These are phyloP conservation scores for Striga asiatica DNA, from an alignment of 257 asterid species.

Conservation along the genomic window DNA sequence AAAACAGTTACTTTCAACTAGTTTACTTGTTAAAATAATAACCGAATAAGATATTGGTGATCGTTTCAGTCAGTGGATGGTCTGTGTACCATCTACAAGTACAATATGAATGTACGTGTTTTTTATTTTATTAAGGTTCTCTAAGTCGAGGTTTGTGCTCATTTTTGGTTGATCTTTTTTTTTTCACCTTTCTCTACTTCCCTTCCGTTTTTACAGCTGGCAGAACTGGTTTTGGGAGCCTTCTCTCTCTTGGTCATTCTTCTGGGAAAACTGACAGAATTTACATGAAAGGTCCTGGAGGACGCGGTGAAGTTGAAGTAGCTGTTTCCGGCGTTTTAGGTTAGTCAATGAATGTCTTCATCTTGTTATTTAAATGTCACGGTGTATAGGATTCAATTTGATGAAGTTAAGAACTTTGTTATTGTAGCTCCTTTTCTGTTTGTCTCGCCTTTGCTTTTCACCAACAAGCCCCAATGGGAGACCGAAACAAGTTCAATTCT, in stretches of 20 bases:
- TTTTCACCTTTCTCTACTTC: slow-evolving; percentile 2
- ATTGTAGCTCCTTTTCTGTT: neutral
- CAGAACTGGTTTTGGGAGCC: slow-evolving; percentile 88
- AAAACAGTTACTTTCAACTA: too few relatives aligned
- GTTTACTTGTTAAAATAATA: too few relatives aligned
- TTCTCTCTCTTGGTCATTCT: slow-evolving; percentile 81
- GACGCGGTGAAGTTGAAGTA: slow-evolving; percentile 98
- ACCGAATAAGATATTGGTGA: too few relatives aligned
- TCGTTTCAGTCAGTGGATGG: too few relatives aligned
- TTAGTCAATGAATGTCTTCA: slow-evolving; percentile 16
- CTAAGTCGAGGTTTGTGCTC: neutral
- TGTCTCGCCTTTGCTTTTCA: too few relatives aligned
- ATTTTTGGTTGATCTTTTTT: too few relatives aligned
- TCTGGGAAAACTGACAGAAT: slow-evolving; percentile 82
- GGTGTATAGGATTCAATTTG: neutral
- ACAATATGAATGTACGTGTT: neutral
- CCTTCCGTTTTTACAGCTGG: slow-evolving; percentile 46
- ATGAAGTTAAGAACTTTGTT: neutral
- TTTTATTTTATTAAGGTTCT: neutral
- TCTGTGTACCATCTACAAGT: neutral
- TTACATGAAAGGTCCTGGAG: slow-evolving; percentile 99
- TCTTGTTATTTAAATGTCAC: slow-evolving; percentile 3
- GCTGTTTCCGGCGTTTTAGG: slow-evolving; percentile 96
- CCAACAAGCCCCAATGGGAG: too few relatives aligned
- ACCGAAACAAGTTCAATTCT: too few relatives aligned